Evolutionary conservation across 2,329 filamentous ascomycete species (phyloP).

Genomic region (Balansia obtecta): DNA sequence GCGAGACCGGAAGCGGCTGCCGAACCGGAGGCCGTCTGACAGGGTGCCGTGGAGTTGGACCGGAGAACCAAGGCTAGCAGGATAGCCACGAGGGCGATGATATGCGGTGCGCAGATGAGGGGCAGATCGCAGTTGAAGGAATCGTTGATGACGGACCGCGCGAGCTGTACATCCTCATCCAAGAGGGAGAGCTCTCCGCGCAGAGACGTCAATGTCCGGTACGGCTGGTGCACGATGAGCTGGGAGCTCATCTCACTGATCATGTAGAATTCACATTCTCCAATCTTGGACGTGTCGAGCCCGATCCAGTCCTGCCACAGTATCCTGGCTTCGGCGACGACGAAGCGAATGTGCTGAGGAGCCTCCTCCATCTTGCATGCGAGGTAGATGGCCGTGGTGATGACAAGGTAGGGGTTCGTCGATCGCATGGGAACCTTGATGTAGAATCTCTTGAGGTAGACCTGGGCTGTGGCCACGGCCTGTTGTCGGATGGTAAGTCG

Average conservation of each 20-base stretch:
- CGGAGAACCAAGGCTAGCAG: constrained; percentile 74
- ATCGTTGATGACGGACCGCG: constrained; percentile 80
- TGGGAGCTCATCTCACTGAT: constrained; percentile 87
- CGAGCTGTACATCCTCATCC: constrained; percentile 66
- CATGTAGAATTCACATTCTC: constrained; percentile 86
- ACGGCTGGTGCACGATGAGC: constrained; percentile 82
- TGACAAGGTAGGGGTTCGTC: constrained; percentile 85
- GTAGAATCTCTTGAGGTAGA: constrained; percentile 93
- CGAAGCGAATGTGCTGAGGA: constrained; percentile 86
- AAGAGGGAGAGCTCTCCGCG: constrained; percentile 57
- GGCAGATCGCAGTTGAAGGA: constrained; percentile 88
- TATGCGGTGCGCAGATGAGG: constrained; percentile 72
- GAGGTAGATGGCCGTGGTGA: constrained; percentile 88
- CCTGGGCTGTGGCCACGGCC: constrained; percentile 82
- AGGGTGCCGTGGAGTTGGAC: constrained; percentile 30
- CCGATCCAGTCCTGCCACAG: constrained; percentile 72
- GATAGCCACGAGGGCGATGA: constrained; percentile 77
- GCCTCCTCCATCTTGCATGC: constrained; percentile 98
- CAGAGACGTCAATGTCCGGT: constrained; percentile 64
- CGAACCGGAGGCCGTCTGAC: constrained; percentile 17
- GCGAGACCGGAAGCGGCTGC: constrained; percentile 31
- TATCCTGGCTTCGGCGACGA: constrained; percentile 74
- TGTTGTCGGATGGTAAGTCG: constrained; percentile 80
- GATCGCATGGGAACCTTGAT: constrained; percentile 78
- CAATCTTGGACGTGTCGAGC: constrained; percentile 70